A percentile compares a stretch with the other conserved stretches of the same genome.
Conservation (phyloP, 495 filamentous ascomycete genomes). For the Podospora conica region DNA sequence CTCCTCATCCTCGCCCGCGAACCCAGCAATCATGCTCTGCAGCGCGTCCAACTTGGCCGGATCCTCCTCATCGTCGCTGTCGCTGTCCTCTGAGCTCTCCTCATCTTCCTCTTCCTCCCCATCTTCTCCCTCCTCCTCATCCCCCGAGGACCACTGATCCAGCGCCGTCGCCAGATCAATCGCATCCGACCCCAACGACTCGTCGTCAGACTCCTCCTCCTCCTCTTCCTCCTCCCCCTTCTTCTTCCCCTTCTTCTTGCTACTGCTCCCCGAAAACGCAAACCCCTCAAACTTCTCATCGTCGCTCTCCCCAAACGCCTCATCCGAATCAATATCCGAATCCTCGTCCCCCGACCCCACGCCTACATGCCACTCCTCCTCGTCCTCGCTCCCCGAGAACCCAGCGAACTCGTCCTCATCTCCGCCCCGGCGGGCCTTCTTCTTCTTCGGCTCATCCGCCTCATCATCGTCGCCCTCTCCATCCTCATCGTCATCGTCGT, state of each 20-base stretch:
- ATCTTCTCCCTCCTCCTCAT: slow-evolving; percentile 23
- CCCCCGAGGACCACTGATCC: slow-evolving; percentile 57
- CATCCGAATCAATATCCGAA: slow-evolving; percentile 83
- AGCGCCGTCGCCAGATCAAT: slow-evolving; percentile 78
- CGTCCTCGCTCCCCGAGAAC: slow-evolving; percentile 55
- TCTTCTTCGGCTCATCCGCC: slow-evolving; percentile 32
- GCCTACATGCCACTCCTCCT: slow-evolving; percentile 77
- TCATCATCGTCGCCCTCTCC: slow-evolving; percentile 38
- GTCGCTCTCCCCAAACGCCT: slow-evolving; percentile 86
- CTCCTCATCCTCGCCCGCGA: slow-evolving; percentile 40
- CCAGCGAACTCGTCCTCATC: slow-evolving; percentile 38
- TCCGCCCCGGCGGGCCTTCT: slow-evolving; percentile 39
- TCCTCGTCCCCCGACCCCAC: slow-evolving; percentile 70
- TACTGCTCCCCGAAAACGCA: slow-evolving; percentile 62
- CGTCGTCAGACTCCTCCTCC: slow-evolving; percentile 51
- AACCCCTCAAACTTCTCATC: slow-evolving; percentile 75
- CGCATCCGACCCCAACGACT: slow-evolving; percentile 69
- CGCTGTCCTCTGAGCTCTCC: slow-evolving; percentile 42
- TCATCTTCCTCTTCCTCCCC: slow-evolving; percentile 36
- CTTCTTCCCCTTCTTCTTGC: slow-evolving; percentile 41
- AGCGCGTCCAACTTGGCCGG: slow-evolving; percentile 57
- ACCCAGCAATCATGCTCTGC: slow-evolving; percentile 63
- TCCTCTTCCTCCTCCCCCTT: slow-evolving; percentile 50
- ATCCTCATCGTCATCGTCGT: slow-evolving; percentile 31
- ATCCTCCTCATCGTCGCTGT: slow-evolving; percentile 48